Percentiles rank a stretch among this genome's conserved stretches.
These are phyloP conservation scores for Exophiala aquamarina DNA, from an alignment of 2,329 filamentous ascomycete species.

Conservation along the genomic window DNA sequence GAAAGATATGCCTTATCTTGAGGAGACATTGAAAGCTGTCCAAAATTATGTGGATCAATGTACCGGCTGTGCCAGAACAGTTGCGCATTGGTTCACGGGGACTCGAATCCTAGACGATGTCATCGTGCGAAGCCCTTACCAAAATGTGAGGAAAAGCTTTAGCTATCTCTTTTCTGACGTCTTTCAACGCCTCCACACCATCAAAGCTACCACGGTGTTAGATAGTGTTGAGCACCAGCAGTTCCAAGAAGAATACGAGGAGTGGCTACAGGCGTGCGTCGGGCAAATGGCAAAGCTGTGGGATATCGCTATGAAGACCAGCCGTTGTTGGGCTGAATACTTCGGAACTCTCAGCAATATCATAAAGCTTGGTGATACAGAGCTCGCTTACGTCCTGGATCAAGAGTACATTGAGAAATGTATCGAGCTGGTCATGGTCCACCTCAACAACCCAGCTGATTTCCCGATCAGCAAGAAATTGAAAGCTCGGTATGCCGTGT, in stretches of 20 bases:
- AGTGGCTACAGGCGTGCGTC: slow-evolving; percentile 13
- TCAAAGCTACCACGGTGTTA: slow-evolving; percentile 1
- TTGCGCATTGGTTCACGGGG: slow-evolving; percentile 22
- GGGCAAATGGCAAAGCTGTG: slow-evolving; percentile 16
- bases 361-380: slow-evolving; percentile 59
- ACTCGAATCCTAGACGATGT: slow-evolving; percentile 19
- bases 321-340: slow-evolving; percentile 72
- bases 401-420: slow-evolving; percentile 60
- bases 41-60: slow-evolving; percentile 48
- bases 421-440: slow-evolving; percentile 59
- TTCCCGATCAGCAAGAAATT: slow-evolving; percentile 14
- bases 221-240: slow-evolving; percentile 6
- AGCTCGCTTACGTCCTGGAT: slow-evolving; percentile 61
- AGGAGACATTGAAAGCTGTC: slow-evolving; percentile 56
- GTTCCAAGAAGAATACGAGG: slow-evolving; percentile 2
- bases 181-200: slow-evolving; percentile 14
- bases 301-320: slow-evolving; percentile 18
- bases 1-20: slow-evolving; percentile 67
- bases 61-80: slow-evolving; percentile 18
- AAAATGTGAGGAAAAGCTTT: slow-evolving; percentile 22
- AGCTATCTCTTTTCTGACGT: slow-evolving; percentile 15
- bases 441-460: slow-evolving; percentile 16
- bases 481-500: slow-evolving; percentile 44
- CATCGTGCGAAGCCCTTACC: slow-evolving; percentile 22
- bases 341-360: slow-evolving; percentile 71